phyloP scores from a whole-genome alignment of 2,329 filamentous ascomycete genomes.

The Lachnellula cervina region DNA sequence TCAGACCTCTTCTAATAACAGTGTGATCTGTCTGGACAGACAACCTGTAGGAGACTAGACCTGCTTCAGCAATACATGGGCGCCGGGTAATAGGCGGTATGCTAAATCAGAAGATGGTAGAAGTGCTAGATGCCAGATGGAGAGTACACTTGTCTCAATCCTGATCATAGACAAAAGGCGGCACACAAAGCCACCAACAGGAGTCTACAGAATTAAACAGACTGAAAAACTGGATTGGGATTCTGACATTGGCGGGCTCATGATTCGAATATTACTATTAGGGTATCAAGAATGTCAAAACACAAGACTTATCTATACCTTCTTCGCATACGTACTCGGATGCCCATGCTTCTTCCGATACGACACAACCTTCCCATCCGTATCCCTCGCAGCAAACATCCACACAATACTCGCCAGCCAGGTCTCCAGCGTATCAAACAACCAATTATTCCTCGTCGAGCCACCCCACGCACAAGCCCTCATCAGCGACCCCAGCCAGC shows the following conservation, averaged over 20 bases:
- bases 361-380: constrained; percentile 53
- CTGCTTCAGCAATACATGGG: too few species aligned
- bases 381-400: constrained; percentile 52
- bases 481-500: constrained; percentile 67
- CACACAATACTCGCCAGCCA: constrained; percentile 51
- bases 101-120: too few species aligned
- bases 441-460: constrained; percentile 52
- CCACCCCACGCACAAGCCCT: constrained; percentile 55
- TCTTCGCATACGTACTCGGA: constrained; percentile 39
- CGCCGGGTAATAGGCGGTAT: too few species aligned
- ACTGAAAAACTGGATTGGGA: background rate
- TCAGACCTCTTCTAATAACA: too few species aligned
- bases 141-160: background rate
- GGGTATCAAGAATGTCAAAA: background rate
- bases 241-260: background rate
- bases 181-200: too few species aligned
- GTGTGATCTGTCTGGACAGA: too few species aligned
- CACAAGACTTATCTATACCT: background rate
- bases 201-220: background rate
- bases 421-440: constrained; percentile 54
- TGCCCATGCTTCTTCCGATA: constrained; percentile 56
- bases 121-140: background rate
- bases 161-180: background rate
- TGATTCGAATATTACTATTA: background rate
- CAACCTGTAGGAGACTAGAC: too few species aligned